Conservation (phyloP, 768 basidiomycete species). For the Tulasnella sp. region DNA sequence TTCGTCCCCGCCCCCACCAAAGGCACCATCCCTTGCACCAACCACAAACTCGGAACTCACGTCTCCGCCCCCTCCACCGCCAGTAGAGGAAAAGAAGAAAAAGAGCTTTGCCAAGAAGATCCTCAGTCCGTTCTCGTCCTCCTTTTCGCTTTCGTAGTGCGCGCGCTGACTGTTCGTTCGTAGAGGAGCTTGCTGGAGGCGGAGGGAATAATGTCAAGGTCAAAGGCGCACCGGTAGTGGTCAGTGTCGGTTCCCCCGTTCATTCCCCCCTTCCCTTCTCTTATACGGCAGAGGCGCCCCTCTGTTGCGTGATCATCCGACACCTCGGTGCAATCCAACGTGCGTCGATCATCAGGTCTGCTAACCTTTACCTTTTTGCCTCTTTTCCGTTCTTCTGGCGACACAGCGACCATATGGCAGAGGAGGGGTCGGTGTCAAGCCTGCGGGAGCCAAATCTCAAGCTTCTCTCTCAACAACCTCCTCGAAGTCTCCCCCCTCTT, state of each 20-base stretch:
- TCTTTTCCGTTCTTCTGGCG: not conserved
- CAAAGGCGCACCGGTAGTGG: conserved; percentile 6
- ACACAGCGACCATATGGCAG: conserved; percentile 7
- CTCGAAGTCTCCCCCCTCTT: not conserved
- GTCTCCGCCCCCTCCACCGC: not conserved
- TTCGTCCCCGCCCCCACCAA: conserved; percentile 10
- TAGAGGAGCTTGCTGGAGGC: conserved; percentile 9
- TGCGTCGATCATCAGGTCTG: not conserved
- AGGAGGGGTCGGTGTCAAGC: conserved; percentile 10
- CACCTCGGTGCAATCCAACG: not conserved
- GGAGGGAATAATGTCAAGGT: conserved; percentile 9
- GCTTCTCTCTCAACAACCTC: not conserved
- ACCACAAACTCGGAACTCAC: conserved; percentile 5
- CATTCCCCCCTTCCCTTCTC: conserved; percentile 1
- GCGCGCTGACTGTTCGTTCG: not conserved
- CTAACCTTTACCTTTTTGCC: not conserved
- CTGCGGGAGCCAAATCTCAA: not conserved
- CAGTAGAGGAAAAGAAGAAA: conserved; percentile 10
- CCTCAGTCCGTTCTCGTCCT: not conserved
- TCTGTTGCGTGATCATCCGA: not conserved
- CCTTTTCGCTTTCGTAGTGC: not conserved
- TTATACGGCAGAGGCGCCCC: not conserved
- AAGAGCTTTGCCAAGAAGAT: not conserved
- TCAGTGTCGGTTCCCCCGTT: conserved; percentile 1
- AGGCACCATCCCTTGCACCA: conserved; percentile 7